These are phyloP conservation scores for Aspergillus sp. DNA, from an alignment of 2,329 filamentous ascomycete genomes.

Conservation along the genomic window DNA sequence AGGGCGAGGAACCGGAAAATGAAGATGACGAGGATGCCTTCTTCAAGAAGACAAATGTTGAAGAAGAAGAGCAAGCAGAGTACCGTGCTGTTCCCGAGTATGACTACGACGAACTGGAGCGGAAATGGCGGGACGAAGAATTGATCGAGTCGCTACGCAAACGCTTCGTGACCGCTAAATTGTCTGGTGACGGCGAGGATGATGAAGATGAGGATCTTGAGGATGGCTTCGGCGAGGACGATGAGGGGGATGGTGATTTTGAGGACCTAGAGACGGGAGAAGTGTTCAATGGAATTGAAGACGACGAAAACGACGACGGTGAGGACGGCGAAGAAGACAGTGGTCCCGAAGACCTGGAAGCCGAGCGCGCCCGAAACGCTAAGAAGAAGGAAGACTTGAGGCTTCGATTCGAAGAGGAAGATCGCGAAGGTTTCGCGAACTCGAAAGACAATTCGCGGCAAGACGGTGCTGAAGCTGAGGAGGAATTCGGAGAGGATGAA, in stretches of 20 bases:
- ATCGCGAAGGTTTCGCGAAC: conserved; percentile 83
- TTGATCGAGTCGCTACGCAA: conserved; percentile 72
- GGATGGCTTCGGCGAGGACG: conserved; percentile 55
- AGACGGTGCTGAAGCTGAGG: conserved; percentile 64
- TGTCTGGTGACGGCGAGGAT: conserved; percentile 54
- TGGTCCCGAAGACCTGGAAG: conserved; percentile 62
- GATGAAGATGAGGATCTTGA: conserved; percentile 53
- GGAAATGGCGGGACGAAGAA: conserved; percentile 80
- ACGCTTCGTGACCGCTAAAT: conserved; percentile 71
- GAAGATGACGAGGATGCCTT: conserved; percentile 68
- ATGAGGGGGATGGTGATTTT: conserved; percentile 77
- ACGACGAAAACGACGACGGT: conserved; percentile 34
- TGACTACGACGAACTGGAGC: conserved; percentile 76
- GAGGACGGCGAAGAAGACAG: conserved; percentile 56
- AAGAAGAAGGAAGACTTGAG: conserved; percentile 91
- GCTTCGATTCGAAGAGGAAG: conserved; percentile 93
- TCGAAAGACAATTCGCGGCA: conserved; percentile 82
- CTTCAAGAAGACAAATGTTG: conserved; percentile 57
- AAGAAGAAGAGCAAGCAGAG: conserved; percentile 57
- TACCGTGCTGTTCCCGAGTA: conserved; percentile 76
- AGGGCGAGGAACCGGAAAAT: conserved; percentile 56
- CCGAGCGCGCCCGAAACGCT: conserved; percentile 87
- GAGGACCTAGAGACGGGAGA: conserved; percentile 83
- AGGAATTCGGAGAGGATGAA: conserved; percentile 90
- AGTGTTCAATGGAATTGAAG: conserved; percentile 41